Percentiles rank a stretch among this genome's conserved stretches.
These are phyloP conservation scores for Xenosphaeropsis pyriputrescens DNA, from an alignment of 2,329 filamentous ascomycete genomes.

Conservation along the genomic window DNA sequence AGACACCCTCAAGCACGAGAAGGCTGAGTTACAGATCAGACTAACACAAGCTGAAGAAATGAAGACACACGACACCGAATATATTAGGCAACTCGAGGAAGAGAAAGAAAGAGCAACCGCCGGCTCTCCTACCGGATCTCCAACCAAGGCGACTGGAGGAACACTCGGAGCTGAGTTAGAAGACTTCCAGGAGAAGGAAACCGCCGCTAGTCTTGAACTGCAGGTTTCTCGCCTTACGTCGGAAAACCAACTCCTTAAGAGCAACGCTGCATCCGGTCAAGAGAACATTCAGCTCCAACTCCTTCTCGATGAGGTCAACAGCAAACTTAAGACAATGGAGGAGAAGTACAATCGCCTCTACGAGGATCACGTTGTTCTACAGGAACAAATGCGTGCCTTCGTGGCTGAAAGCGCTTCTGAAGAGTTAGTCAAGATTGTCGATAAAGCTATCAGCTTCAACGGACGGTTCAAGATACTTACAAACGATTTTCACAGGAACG, in stretches of 20 bases:
- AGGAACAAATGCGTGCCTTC: conserved; percentile 41
- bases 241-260: conserved; percentile 43
- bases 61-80: conserved; percentile 27
- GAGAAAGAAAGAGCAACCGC: conserved; percentile 25
- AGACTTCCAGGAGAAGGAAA: conserved; percentile 35
- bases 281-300: conserved; percentile 37
- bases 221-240: conserved; percentile 43
- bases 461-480: conserved; percentile 26
- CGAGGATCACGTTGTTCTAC: conserved; percentile 39
- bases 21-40: conserved; percentile 13
- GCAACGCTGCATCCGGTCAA: conserved; percentile 34
- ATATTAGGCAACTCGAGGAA: conserved; percentile 39
- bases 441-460: conserved; percentile 18
- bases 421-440: conserved; percentile 33
- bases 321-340: conserved; percentile 34
- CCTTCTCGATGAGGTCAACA: conserved; percentile 39
- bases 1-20: conserved; percentile 29
- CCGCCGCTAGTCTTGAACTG: conserved; percentile 22
- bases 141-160: conserved; percentile 7
- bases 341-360: conserved; percentile 39
- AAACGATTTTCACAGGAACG: conserved; percentile 30
- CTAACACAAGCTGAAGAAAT: conserved; percentile 20
- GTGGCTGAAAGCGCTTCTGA: conserved; percentile 34
- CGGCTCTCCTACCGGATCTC: conserved; percentile 1
- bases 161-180: conserved; percentile 25